Evolutionary conservation across 2,329 filamentous ascomycete genomes (phyloP).

Genomic region (Teratosphaeria epicoccoides): DNA sequence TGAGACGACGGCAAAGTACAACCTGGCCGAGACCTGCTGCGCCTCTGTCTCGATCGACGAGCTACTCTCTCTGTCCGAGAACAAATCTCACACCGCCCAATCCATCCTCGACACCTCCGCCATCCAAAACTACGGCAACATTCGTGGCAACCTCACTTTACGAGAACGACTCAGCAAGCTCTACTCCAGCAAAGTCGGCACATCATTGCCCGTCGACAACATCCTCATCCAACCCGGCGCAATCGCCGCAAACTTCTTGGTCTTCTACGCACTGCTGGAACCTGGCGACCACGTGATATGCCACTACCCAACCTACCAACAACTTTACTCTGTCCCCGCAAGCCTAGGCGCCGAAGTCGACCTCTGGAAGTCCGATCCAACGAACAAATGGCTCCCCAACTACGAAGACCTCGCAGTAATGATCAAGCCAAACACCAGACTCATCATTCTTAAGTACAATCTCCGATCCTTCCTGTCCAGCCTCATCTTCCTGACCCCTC

Average conservation of each 20-base stretch:
- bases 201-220: conserved; percentile 46
- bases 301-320: conserved; percentile 79
- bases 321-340: conserved; percentile 65
- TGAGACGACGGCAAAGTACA: conserved; percentile 46
- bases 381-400: conserved; percentile 57
- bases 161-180: conserved; percentile 54
- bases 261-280: conserved; percentile 60
- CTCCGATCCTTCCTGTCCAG: neutral
- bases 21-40: conserved; percentile 71
- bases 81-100: conserved; percentile 34
- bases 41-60: conserved; percentile 64
- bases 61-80: conserved; percentile 48
- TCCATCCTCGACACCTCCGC: conserved; percentile 41
- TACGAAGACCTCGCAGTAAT: conserved; percentile 54
- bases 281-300: conserved; percentile 75
- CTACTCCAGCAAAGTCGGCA: conserved; percentile 47
- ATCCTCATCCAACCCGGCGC: conserved; percentile 70
- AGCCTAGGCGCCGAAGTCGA: conserved; percentile 67
- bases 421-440: conserved; percentile 59
- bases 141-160: conserved; percentile 55
- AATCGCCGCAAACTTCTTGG: conserved; percentile 75
- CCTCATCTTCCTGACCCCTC: neutral
- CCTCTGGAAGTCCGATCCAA: conserved; percentile 59
- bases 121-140: conserved; percentile 62
- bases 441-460: conserved; percentile 51